Percentiles rank a stretch among this genome's conserved stretches.
Evolutionary conservation across 345 rosid genomes (phyloP).

Genomic region (Durio zibethinus): DNA sequence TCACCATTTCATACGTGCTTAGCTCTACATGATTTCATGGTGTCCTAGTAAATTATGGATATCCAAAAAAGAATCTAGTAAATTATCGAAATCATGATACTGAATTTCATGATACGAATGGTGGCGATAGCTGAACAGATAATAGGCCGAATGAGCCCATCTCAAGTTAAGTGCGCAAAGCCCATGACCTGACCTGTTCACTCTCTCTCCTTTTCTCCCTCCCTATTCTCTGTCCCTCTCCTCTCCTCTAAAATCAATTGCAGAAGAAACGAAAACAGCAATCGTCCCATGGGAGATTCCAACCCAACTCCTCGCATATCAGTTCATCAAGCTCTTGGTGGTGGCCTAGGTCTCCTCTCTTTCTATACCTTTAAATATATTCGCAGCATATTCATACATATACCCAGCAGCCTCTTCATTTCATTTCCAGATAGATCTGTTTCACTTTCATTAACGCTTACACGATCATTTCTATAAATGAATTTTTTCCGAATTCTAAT

Average conservation of each 20-base stretch:
- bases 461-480: neutral
- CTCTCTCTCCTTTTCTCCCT: neutral
- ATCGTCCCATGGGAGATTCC: constrained; percentile 53
- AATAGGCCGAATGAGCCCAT: neutral
- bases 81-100: neutral
- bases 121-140: neutral
- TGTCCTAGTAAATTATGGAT: too few species aligned
- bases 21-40: neutral
- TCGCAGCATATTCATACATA: neutral
- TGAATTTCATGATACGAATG: neutral
- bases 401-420: neutral
- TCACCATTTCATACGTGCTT: neutral
- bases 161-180: neutral
- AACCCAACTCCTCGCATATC: constrained; percentile 42
- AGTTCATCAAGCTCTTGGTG: constrained; percentile 77
- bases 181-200: neutral
- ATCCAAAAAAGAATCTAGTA: neutral
- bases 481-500: neutral
- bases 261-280: constrained; percentile 8
- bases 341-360: constrained; percentile 54
- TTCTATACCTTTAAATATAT: neutral
- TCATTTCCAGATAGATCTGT: constrained; percentile 20
- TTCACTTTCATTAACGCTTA: neutral
- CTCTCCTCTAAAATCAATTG: constrained; percentile 1
- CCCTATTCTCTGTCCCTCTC: neutral